These are phyloP conservation scores for Coprinopsis marcescibilis DNA, from an alignment of 768 basidiomycete species.

Conservation along the genomic window DNA sequence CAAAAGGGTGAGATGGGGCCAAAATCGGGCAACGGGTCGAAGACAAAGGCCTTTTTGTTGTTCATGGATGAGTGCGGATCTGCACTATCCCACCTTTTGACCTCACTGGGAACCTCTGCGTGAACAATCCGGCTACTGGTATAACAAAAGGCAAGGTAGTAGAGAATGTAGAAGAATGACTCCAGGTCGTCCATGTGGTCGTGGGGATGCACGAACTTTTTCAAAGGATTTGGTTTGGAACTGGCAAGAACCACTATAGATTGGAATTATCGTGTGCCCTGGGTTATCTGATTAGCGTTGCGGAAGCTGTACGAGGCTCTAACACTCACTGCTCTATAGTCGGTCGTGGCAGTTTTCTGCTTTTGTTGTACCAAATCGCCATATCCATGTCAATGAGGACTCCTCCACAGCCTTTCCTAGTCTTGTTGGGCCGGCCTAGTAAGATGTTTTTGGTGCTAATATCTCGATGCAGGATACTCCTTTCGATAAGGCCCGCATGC, in stretches of 20 bases:
- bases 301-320: background rate
- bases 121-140: background rate
- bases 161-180: slow-evolving; percentile 1
- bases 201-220: background rate
- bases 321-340: slow-evolving; percentile 1
- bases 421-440: background rate
- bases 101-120: background rate
- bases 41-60: too few relatives aligned
- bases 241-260: background rate
- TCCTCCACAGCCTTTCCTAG: background rate
- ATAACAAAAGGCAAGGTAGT: background rate
- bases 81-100: background rate
- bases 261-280: slow-evolving; percentile 2
- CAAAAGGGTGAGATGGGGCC: too few relatives aligned
- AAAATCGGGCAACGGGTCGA: too few relatives aligned
- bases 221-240: background rate
- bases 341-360: background rate
- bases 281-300: background rate
- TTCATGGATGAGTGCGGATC: too few relatives aligned
- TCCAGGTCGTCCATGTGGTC: slow-evolving; percentile 3
- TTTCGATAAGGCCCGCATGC: background rate
- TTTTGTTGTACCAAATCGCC: background rate
- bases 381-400: slow-evolving; percentile 10
- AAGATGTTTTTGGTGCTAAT: slow-evolving; percentile 5
- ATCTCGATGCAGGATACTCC: slow-evolving; percentile 4